Percentiles rank a stretch among this genome's conserved stretches.
Conservation (phyloP, 768 basidiomycete genomes). For the Lentinula detonsa region DNA sequence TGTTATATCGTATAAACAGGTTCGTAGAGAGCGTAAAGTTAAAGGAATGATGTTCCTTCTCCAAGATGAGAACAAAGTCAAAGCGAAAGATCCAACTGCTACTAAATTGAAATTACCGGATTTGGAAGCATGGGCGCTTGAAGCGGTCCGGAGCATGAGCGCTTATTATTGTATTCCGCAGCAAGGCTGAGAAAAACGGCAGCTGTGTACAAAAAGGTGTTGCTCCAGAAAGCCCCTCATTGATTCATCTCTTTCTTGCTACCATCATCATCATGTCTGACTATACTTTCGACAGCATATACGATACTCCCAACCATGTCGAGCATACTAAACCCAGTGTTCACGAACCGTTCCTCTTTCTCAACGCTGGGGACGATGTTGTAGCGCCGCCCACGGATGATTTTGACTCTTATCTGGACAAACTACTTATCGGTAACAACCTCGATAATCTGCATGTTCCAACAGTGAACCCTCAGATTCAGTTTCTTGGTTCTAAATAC, state of each 20-base stretch:
- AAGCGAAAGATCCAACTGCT: background rate
- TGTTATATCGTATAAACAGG: background rate
- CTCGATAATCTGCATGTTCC: slow-evolving; percentile 59
- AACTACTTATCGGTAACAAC: slow-evolving; percentile 57
- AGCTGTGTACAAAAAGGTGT: background rate
- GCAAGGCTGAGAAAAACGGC: background rate
- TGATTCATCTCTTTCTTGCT: background rate
- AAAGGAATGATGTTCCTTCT: background rate
- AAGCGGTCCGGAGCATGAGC: too few relatives aligned
- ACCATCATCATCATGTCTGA: slow-evolving; percentile 1
- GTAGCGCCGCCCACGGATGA: slow-evolving; percentile 73
- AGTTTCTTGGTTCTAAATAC: slow-evolving; percentile 55
- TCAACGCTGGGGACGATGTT: slow-evolving; percentile 55
- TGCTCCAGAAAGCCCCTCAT: background rate
- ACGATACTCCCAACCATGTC: background rate
- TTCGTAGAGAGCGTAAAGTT: background rate
- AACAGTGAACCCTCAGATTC: slow-evolving; percentile 39
- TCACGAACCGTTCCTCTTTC: slow-evolving; percentile 63
- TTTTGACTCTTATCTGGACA: slow-evolving; percentile 80
- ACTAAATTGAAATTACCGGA: background rate
- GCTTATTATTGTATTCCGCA: background rate
- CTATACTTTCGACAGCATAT: background rate
- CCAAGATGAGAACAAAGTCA: background rate
- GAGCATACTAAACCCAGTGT: slow-evolving; percentile 39
- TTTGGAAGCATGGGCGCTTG: background rate